Evolutionary conservation across 2,329 filamentous ascomycete genomes (phyloP).

Genomic region (Colletotrichum endophyticum): DNA sequence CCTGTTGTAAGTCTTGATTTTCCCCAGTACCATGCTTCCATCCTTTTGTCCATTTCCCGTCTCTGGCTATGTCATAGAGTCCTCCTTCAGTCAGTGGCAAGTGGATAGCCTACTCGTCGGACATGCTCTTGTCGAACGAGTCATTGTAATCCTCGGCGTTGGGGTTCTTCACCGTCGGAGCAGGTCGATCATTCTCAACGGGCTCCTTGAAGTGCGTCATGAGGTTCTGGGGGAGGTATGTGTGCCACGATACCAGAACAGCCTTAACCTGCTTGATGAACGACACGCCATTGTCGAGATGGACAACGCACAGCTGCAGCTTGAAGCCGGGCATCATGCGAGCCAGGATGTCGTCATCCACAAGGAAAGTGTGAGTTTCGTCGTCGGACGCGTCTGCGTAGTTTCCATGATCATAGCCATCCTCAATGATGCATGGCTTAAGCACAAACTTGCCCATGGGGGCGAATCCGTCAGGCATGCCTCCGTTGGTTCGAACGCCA

Average conservation of each 20-base stretch:
- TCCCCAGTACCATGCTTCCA: neutral
- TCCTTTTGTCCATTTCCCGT: neutral
- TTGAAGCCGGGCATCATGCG: constrained; percentile 71
- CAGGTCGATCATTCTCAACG: constrained; percentile 44
- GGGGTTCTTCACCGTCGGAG: constrained; percentile 47
- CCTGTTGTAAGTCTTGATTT: neutral
- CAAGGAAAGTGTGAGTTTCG: constrained; percentile 55
- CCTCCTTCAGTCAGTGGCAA: neutral
- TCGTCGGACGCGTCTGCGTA: neutral
- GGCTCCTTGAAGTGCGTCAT: constrained; percentile 72
- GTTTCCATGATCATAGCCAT: constrained; percentile 47
- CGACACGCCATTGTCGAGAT: constrained; percentile 65
- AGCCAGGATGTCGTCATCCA: constrained; percentile 64
- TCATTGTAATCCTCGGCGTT: neutral
- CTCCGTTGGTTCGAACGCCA: constrained; percentile 27
- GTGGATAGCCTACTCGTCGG: neutral
- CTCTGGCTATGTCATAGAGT: neutral
- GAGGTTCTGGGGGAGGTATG: constrained; percentile 69
- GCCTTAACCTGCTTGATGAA: constrained; percentile 67
- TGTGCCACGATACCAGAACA: constrained; percentile 67
- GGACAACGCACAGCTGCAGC: constrained; percentile 57
- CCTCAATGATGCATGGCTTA: constrained; percentile 49
- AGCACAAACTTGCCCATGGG: constrained; percentile 51
- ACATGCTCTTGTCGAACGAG: neutral
- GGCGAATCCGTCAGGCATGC: constrained; percentile 35